A percentile compares a stretch with the other conserved stretches of the same genome.
Evolutionary conservation across 257 asterid species (phyloP).

Genomic region (Plectranthus barbatus): DNA sequence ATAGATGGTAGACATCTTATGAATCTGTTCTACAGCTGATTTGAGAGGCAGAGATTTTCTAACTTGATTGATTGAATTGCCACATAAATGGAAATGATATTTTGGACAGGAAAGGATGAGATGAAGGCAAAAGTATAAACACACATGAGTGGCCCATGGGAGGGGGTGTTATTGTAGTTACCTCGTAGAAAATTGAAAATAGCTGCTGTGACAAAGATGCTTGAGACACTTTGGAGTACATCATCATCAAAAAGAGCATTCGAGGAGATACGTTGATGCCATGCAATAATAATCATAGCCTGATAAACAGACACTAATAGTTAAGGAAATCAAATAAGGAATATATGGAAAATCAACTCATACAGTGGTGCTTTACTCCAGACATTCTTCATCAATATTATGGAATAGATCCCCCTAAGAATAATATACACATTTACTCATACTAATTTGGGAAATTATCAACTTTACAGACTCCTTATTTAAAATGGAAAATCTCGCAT

Average conservation of each 20-base stretch:
- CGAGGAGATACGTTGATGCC: constrained; percentile 66
- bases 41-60: background rate
- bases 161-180: constrained; percentile 19
- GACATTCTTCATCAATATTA: background rate
- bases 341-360: background rate
- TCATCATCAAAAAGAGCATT: constrained; percentile 49
- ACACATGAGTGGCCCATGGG: background rate
- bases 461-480: too few species aligned
- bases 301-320: constrained; percentile 21
- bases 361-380: background rate
- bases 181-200: constrained; percentile 80
- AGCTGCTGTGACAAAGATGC: constrained; percentile 96
- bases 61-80: background rate
- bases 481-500: too few species aligned
- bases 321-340: constrained; percentile 7
- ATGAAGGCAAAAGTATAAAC: background rate
- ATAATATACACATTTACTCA: too few species aligned
- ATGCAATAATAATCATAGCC: constrained; percentile 95
- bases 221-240: constrained; percentile 62
- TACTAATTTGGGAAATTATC: too few species aligned
- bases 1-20: constrained; percentile 13
- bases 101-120: background rate
- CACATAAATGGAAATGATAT: background rate
- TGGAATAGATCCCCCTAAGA: too few species aligned
- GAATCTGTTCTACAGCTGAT: constrained; percentile 8